Conservation (phyloP, 208 protist genomes). For the Acanthamoeba lugdunensis region DNA sequence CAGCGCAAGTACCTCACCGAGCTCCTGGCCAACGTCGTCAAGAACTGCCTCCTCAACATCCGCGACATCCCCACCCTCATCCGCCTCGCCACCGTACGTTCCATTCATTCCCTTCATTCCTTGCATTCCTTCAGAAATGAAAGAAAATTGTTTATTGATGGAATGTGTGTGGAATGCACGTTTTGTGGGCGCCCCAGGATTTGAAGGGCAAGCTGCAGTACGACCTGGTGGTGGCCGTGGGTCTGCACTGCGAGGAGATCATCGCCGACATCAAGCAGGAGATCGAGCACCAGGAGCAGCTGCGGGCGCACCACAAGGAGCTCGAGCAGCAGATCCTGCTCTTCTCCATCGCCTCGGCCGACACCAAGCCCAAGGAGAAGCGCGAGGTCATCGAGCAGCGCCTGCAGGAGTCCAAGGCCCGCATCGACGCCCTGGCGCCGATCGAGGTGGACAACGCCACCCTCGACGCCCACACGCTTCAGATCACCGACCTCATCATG, state of each 20-base stretch:
- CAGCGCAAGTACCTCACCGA: not conserved
- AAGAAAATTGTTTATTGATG: too few species aligned
- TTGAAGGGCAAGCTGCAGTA: constrained; percentile 70
- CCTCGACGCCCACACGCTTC: not conserved
- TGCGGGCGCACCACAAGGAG: constrained; percentile 49
- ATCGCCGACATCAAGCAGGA: constrained; percentile 59
- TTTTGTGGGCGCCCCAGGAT: too few species aligned
- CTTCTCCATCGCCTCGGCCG: not conserved
- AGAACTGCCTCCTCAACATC: constrained; percentile 60
- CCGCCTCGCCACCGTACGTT: not conserved
- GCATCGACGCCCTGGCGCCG: not conserved
- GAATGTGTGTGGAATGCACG: too few species aligned
- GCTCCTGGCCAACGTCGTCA: constrained; percentile 44
- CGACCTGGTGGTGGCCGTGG: constrained; percentile 70
- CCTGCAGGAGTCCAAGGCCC: constrained; percentile 16
- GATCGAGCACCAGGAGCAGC: constrained; percentile 71
- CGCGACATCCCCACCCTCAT: constrained; percentile 39
- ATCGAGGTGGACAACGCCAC: constrained; percentile 17
- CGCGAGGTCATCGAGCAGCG: not conserved
- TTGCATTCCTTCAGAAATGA: too few species aligned
- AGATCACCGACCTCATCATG: constrained; percentile 77
- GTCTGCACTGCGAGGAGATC: constrained; percentile 64
- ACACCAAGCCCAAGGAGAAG: constrained; percentile 43
- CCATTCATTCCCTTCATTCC: too few species aligned
- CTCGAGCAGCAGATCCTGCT: constrained; percentile 70